Evolutionary conservation across 768 basidiomycete species (phyloP).

Genomic region (Termitomyces sp.): DNA sequence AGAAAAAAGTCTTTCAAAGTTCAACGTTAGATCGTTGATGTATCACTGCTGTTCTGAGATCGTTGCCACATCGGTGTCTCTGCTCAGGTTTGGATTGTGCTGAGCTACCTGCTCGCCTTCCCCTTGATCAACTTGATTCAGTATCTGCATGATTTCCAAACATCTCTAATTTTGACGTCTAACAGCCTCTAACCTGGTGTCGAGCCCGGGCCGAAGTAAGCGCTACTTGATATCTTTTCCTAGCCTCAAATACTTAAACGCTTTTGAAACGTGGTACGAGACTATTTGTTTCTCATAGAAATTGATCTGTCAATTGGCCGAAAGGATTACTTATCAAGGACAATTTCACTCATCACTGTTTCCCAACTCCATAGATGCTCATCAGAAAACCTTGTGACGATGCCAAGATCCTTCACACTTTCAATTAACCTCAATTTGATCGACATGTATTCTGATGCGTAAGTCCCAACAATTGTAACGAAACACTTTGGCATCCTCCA

Average conservation of each 20-base stretch:
- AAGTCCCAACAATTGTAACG: too few relatives aligned
- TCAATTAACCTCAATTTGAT: too few relatives aligned
- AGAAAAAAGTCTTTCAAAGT: not conserved
- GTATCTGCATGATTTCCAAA: not conserved
- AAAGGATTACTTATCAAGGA: not conserved
- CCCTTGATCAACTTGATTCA: not conserved
- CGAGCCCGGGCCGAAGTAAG: not conserved
- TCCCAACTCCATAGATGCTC: not conserved
- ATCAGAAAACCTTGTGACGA: not conserved
- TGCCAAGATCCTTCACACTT: not conserved
- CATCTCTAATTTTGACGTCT: not conserved
- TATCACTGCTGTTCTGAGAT: not conserved
- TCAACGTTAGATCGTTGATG: not conserved
- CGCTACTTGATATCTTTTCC: not conserved
- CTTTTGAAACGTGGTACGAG: not conserved
- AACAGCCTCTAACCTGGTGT: not conserved
- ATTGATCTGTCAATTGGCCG: not conserved
- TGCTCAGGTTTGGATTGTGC: not conserved
- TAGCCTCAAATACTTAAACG: too few relatives aligned
- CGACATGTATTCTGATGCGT: not conserved
- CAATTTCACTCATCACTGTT: not conserved
- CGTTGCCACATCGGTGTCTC: not conserved
- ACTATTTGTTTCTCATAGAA: not conserved
- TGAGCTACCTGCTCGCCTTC: not conserved
- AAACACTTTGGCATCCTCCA: not conserved